Conservation (phyloP, 164 flowering plant genomes). For the Tinospora cordifolia region DNA sequence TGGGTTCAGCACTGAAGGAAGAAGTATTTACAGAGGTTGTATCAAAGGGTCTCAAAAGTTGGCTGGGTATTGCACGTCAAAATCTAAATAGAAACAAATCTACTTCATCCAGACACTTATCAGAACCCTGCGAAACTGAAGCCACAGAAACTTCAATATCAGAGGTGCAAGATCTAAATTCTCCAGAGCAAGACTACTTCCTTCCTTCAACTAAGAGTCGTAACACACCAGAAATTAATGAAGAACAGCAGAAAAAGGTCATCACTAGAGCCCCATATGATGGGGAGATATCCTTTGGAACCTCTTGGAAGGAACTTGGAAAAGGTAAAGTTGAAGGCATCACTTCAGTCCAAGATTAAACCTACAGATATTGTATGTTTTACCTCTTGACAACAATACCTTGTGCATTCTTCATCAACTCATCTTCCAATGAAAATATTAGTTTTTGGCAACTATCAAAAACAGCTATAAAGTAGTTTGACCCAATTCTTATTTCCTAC, state of each 20-base stretch:
- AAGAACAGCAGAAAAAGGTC: slow-evolving; percentile 16
- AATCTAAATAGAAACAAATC: slow-evolving; percentile 22
- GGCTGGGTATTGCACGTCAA: slow-evolving; percentile 31
- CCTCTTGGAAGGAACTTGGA: slow-evolving; percentile 26
- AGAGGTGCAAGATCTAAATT: slow-evolving; percentile 10
- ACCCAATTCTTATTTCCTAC: neutral
- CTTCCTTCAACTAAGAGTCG: slow-evolving; percentile 12
- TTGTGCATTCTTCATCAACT: slow-evolving; percentile 2
- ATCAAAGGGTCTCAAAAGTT: slow-evolving; percentile 39
- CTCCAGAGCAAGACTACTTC: slow-evolving; percentile 1
- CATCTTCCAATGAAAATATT: neutral
- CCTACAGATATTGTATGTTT: neutral
- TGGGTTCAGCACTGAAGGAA: slow-evolving; percentile 55
- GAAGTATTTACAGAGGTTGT: slow-evolving; percentile 48
- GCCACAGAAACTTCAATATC: slow-evolving; percentile 12
- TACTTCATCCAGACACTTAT: slow-evolving; percentile 11
- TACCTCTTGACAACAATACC: neutral
- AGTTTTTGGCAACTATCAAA: neutral
- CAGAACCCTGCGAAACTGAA: slow-evolving; percentile 11
- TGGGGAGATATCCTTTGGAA: slow-evolving; percentile 40
- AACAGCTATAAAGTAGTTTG: too few species aligned
- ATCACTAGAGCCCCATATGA: slow-evolving; percentile 20
- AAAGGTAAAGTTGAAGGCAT: slow-evolving; percentile 6
- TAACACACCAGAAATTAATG: slow-evolving; percentile 8
- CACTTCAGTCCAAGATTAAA: slow-evolving; percentile 8